These are phyloP conservation scores for Umbelopsis isabellina DNA, from an alignment of 192 early-diverging fungal species.

Conservation along the genomic window DNA sequence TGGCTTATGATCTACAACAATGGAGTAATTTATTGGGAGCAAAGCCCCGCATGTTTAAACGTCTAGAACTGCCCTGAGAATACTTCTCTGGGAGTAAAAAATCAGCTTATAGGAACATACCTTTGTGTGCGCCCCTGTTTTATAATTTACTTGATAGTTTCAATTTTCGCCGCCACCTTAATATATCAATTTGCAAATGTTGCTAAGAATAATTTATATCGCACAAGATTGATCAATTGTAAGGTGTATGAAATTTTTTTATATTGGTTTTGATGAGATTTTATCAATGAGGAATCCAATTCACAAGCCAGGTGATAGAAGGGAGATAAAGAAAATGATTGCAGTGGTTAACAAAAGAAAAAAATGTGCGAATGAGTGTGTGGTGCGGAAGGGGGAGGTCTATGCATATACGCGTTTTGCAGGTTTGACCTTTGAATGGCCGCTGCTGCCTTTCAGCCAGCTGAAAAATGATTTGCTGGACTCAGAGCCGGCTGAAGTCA, in stretches of 20 bases:
- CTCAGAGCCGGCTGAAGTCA: neutral
- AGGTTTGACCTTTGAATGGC: neutral
- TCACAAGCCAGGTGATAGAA: neutral
- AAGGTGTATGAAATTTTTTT: too few species aligned
- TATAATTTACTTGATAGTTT: too few species aligned
- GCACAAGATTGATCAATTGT: too few species aligned
- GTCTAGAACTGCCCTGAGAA: neutral
- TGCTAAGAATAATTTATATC: too few species aligned
- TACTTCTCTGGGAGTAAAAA: too few species aligned
- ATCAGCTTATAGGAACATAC: too few species aligned
- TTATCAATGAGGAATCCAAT: neutral
- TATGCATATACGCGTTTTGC: neutral
- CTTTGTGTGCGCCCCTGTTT: too few species aligned
- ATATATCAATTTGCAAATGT: too few species aligned
- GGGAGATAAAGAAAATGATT: neutral
- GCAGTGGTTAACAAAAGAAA: neutral
- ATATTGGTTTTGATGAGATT: neutral
- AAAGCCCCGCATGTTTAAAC: neutral
- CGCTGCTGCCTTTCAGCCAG: slow-evolving; percentile 12
- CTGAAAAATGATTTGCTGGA: slow-evolving; percentile 4
- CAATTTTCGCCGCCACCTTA: too few species aligned
- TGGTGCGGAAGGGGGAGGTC: neutral
- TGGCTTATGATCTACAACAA: neutral
- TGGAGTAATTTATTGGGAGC: neutral
- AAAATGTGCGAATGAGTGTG: neutral